These are phyloP conservation scores for Cryphonectria naterciae DNA, from an alignment of 2,329 filamentous ascomycete species.

Conservation along the genomic window DNA sequence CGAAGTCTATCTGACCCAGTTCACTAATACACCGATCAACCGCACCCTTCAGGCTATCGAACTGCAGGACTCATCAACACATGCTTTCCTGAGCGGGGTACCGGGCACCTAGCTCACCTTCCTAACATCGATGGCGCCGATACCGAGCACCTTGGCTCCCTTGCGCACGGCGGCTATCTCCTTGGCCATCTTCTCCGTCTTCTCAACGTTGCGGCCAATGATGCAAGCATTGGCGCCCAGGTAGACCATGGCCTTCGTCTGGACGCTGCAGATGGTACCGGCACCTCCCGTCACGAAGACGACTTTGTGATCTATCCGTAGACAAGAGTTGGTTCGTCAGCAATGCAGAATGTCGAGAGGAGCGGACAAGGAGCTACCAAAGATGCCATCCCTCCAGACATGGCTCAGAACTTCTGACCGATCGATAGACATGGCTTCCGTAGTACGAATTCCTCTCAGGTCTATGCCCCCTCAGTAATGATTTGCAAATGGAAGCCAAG, in stretches of 20 bases:
- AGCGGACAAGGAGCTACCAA: constrained; percentile 58
- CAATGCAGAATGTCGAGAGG: not conserved
- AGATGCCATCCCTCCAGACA: constrained; percentile 86
- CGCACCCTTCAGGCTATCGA: constrained; percentile 70
- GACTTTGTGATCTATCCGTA: constrained; percentile 73
- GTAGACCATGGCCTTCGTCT: constrained; percentile 87
- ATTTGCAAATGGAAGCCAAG: not conserved
- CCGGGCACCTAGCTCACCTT: constrained; percentile 51
- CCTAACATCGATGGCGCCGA: constrained; percentile 80
- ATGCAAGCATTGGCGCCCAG: constrained; percentile 95
- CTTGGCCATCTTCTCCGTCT: constrained; percentile 79
- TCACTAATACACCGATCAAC: constrained; percentile 81
- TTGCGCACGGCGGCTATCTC: constrained; percentile 80
- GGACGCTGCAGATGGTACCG: constrained; percentile 90
- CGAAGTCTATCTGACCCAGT: constrained; percentile 86
- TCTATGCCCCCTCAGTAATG: not conserved
- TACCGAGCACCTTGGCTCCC: constrained; percentile 83
- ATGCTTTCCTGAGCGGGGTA: not conserved
- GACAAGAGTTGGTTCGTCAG: not conserved
- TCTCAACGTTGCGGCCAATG: constrained; percentile 84
- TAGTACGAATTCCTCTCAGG: not conserved
- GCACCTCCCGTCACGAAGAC: constrained; percentile 95
- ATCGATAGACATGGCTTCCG: constrained; percentile 29
- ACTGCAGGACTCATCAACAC: constrained; percentile 40
- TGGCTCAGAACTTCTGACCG: constrained; percentile 74